Conservation (phyloP, 2,329 filamentous ascomycete species). For the Ophiostoma sp. region DNA sequence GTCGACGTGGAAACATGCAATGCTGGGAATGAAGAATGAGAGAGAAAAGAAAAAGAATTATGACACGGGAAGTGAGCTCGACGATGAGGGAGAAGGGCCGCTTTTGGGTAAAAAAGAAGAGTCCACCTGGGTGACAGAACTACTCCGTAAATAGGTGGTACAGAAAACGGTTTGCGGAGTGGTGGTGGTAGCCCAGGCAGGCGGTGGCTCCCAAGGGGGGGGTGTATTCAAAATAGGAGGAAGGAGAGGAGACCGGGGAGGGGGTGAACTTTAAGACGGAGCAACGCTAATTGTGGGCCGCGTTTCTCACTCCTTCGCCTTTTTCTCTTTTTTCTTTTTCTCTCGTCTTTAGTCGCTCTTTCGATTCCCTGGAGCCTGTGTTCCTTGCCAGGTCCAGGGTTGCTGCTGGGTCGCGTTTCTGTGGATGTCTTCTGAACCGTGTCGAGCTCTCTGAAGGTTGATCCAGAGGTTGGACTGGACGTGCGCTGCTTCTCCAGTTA, state of each 20-base stretch:
- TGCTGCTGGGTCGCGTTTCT: constrained; percentile 27
- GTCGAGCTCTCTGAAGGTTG: constrained; percentile 15
- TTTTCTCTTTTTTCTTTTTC: constrained; percentile 11
- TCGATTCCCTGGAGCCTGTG: neutral
- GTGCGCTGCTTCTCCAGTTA: constrained; percentile 21
- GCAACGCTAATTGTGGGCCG: constrained; percentile 26
- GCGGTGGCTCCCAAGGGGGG: constrained; percentile 25
- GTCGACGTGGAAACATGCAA: neutral
- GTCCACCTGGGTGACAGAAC: constrained; percentile 1
- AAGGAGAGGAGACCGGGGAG: constrained; percentile 7
- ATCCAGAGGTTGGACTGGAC: constrained; percentile 17
- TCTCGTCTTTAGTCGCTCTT: neutral
- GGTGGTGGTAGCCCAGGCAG: constrained; percentile 26
- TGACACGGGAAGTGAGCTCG: constrained; percentile 7
- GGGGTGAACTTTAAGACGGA: constrained; percentile 23
- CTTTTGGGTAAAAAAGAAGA: constrained; percentile 24
- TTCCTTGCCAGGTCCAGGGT: constrained; percentile 26
- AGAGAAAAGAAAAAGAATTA: constrained; percentile 13
- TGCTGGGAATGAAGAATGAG: constrained; percentile 18
- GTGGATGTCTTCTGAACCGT: constrained; percentile 25
- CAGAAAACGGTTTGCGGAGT: constrained; percentile 29
- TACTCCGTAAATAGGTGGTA: constrained; percentile 13
- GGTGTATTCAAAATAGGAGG: constrained; percentile 10
- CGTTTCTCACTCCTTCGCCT: constrained; percentile 20
- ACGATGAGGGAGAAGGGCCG: constrained; percentile 23